phyloP scores from a whole-genome alignment of 1,284 basidiomycete species.

The Volvariella volvacea region DNA sequence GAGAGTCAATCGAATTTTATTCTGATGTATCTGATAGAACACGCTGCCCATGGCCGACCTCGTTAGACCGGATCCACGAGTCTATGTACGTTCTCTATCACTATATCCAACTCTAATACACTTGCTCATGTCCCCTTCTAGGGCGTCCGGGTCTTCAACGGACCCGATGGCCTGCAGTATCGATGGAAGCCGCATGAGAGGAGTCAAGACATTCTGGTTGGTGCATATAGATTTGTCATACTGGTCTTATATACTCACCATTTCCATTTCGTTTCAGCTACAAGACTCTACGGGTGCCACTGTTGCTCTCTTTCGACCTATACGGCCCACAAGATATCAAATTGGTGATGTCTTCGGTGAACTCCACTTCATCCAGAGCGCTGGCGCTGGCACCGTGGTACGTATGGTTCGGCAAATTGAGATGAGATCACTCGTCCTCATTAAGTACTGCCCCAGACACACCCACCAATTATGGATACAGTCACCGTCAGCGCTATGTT shows the following conservation, averaged over 20 bases:
- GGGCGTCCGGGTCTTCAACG: conserved; percentile 66
- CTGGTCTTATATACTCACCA: no score
- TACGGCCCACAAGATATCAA: conserved; percentile 68
- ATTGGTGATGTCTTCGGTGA: conserved; percentile 80
- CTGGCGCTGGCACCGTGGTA: conserved; percentile 76
- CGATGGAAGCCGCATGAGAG: conserved; percentile 63
- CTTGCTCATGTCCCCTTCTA: conserved; percentile 21
- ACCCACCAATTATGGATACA: conserved; percentile 82
- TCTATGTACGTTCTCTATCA: conserved; percentile 39
- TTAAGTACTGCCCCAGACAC: conserved; percentile 44
- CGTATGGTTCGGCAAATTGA: conserved; percentile 22
- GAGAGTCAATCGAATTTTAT: conserved; percentile 1
- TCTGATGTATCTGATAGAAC: conserved; percentile 36
- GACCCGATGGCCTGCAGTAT: conserved; percentile 73
- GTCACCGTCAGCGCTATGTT: conserved; percentile 79
- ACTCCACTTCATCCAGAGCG: conserved; percentile 70
- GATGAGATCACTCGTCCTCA: conserved; percentile 11
- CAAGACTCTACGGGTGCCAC: conserved; percentile 61
- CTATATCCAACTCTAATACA: conserved; percentile 4
- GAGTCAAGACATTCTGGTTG: conserved; percentile 50
- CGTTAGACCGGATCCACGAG: conserved; percentile 52
- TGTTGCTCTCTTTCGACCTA: conserved; percentile 73
- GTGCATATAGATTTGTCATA: conserved; percentile 12
- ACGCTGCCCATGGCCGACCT: conserved; percentile 75
- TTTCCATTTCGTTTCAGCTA: conserved; percentile 39